Conservation (phyloP, 2,329 filamentous ascomycete species). For the Calonectria pseudoreteaudii region DNA sequence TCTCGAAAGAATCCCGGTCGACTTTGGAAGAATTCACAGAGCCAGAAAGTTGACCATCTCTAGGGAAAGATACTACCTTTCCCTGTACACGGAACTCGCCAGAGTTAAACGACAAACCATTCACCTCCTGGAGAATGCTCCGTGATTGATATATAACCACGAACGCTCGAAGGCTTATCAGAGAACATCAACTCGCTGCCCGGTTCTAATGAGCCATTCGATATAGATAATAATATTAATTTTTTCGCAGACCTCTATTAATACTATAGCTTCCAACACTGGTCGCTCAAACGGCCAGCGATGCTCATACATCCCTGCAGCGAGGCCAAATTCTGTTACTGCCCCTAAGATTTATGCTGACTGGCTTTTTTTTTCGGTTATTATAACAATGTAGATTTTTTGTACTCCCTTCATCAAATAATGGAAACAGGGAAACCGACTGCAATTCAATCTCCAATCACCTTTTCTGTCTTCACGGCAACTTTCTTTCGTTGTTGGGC, state of each 20-base stretch:
- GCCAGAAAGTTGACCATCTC: not conserved
- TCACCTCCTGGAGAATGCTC: not conserved
- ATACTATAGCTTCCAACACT: not conserved
- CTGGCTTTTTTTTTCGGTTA: not conserved
- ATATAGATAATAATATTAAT: not conserved
- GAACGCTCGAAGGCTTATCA: not conserved
- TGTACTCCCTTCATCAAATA: not conserved
- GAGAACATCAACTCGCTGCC: not conserved
- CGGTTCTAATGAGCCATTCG: too few relatives aligned
- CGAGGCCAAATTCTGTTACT: not conserved
- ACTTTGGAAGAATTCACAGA: not conserved
- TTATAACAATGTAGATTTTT: not conserved
- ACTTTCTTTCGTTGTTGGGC: not conserved
- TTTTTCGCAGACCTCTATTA: constrained; percentile 7
- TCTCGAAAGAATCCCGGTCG: not conserved
- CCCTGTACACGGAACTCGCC: not conserved
- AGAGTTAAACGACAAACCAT: not conserved
- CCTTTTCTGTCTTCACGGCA: not conserved
- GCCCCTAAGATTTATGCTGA: not conserved
- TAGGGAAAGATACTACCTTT: not conserved
- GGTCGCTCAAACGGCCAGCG: not conserved
- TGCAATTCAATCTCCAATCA: not conserved
- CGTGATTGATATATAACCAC: not conserved
- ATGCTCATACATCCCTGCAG: not conserved
- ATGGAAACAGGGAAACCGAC: not conserved